Evolutionary conservation across 192 early-diverging fungal genomes (phyloP), one percentile per base, ranked within the genome.

Genomic region (Backusella tuberculispora): DNA sequence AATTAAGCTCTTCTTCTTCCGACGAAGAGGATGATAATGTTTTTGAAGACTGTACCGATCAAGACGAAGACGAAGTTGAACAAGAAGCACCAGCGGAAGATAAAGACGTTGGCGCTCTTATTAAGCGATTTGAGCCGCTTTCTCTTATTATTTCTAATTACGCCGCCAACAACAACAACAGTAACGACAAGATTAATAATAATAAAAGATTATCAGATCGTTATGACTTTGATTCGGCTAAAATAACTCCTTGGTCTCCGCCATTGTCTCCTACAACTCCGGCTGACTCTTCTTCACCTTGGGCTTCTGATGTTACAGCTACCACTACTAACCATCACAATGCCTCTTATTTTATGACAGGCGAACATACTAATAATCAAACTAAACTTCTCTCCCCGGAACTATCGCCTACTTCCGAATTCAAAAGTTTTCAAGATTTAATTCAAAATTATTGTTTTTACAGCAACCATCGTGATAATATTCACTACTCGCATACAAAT

Each of bases 391-490:
- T 12, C 21, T 60, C 53, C 53, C 53, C 53, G 53, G 53, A 13
- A 26, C 26, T 60, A 13, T 24, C 53, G 9, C 53, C 53, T 12
- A 60, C 53, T 26, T 26, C 53, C 53, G 53, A 60, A 60, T 60
- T 60, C 12, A 60, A 60, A 60, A 60, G 53, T 24, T 60, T 60
- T 60, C 53, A 60, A 60, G 53, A 60, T 26, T 60, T 60, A 24
- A 60, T 60, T 60, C 53, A 60, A 60, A 60, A 60, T 60, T 60
- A 60, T 26, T 60, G 53, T 60, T 60, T 60, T 60, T 60, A 60
- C 53, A 60, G 53, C 21, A 60, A 60, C 24, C 53, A 60, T 34
- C 29, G 29, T 34, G 29, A 34, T 34, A 34, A 34, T 34, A 2
- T 34, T 34, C 29, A 34, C 29, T 34, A 34, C 29, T 34, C 29